Conservation (phyloP, 1,284 basidiomycete genomes). For the Boletus smithii region DNA sequence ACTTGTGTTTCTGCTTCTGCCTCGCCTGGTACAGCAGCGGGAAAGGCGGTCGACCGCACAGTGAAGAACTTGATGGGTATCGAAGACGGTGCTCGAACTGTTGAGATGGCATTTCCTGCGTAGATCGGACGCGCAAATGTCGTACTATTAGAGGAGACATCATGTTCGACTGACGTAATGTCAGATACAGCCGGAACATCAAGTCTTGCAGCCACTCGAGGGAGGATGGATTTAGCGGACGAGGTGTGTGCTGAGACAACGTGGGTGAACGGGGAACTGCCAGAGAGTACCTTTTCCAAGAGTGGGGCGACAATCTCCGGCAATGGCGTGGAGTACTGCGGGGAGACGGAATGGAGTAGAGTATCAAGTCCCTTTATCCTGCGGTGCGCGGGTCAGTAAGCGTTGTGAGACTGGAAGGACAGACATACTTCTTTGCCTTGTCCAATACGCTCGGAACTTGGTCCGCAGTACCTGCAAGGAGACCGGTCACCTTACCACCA, state of each 20-base stretch:
- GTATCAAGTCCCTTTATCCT: constrained; percentile 49
- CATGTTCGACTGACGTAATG: constrained; percentile 80
- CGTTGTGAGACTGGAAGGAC: not conserved
- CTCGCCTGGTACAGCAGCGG: constrained; percentile 59
- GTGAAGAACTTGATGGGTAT: constrained; percentile 92
- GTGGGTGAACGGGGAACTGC: constrained; percentile 71
- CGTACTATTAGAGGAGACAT: constrained; percentile 65
- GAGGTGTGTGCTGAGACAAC: constrained; percentile 69
- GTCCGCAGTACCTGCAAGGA: constrained; percentile 76
- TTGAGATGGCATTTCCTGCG: constrained; percentile 96
- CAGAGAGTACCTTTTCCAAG: constrained; percentile 51
- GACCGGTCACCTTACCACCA: constrained; percentile 84
- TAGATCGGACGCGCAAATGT: constrained; percentile 95
- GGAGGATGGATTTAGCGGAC: constrained; percentile 62
- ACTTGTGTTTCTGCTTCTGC: constrained; percentile 55
- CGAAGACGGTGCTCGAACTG: constrained; percentile 74
- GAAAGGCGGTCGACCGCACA: constrained; percentile 92
- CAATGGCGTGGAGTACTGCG: constrained; percentile 48
- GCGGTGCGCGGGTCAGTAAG: constrained; percentile 10
- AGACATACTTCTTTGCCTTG: constrained; percentile 72
- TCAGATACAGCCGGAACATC: constrained; percentile 89
- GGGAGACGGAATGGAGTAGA: constrained; percentile 50
- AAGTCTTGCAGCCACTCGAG: constrained; percentile 86
- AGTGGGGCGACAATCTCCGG: constrained; percentile 54
- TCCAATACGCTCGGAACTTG: constrained; percentile 71